These are phyloP conservation scores for Candida taoyuanica DNA, from an alignment of 805 yeast species.

Conservation along the genomic window DNA sequence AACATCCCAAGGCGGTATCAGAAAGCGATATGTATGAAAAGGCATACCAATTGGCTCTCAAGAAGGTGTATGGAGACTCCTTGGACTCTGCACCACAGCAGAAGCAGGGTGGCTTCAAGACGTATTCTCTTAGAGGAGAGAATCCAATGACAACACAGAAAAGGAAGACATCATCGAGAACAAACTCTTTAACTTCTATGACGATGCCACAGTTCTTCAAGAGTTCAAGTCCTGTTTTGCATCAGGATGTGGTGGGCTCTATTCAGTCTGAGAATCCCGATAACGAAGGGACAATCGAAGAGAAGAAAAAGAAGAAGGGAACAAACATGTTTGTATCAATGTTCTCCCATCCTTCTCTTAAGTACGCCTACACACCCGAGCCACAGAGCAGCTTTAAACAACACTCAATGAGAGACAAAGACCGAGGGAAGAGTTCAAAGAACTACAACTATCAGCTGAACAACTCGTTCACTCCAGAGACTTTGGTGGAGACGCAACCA, in stretches of 20 bases:
- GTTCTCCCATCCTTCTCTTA: too few relatives aligned
- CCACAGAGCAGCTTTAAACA: slow-evolving; percentile 1
- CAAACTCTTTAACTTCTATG: slow-evolving; percentile 13
- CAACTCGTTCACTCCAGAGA: slow-evolving; percentile 9
- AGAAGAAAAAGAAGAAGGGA: too few relatives aligned
- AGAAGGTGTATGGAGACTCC: slow-evolving; percentile 47
- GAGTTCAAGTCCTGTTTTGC: too few relatives aligned
- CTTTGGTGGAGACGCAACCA: too few relatives aligned
- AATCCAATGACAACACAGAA: slow-evolving; percentile 2
- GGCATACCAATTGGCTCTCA: slow-evolving; percentile 53
- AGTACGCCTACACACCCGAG: too few relatives aligned
- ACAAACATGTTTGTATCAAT: too few relatives aligned
- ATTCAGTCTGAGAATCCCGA: too few relatives aligned
- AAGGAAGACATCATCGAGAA: slow-evolving; percentile 7
- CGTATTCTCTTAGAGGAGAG: slow-evolving; percentile 17
- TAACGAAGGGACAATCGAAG: too few relatives aligned
- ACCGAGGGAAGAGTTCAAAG: not conserved
- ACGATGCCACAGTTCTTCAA: slow-evolving; percentile 10
- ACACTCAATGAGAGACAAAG: slow-evolving; percentile 2
- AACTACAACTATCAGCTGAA: slow-evolving; percentile 10
- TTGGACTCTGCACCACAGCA: slow-evolving; percentile 6
- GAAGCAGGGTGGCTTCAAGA: slow-evolving; percentile 15
- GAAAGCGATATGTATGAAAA: slow-evolving; percentile 45
- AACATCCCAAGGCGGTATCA: slow-evolving; percentile 1
- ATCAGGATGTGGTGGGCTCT: too few relatives aligned